Conservation (phyloP, 331 rosid species). For the Acacia concinna region DNA sequence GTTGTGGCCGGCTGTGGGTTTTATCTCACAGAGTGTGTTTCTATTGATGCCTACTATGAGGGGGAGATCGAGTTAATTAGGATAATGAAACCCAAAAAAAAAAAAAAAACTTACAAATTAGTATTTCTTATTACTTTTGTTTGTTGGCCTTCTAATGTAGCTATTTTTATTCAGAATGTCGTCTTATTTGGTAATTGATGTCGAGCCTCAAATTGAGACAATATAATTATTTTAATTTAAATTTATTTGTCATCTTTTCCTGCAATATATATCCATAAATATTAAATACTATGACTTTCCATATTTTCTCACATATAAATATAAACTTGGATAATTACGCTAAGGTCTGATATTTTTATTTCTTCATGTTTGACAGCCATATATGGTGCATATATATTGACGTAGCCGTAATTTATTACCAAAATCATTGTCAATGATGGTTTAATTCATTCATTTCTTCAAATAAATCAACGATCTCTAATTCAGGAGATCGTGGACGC, state of each 20-base stretch:
- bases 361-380: constrained; percentile 46
- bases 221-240: too few relatives aligned
- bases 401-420: constrained; percentile 34
- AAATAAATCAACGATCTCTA: constrained; percentile 25
- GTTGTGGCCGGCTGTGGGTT: too few relatives aligned
- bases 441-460: constrained; percentile 54
- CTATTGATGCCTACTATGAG: too few relatives aligned
- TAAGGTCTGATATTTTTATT: constrained; percentile 35
- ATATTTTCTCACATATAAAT: background rate
- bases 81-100: too few relatives aligned
- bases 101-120: too few relatives aligned
- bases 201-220: background rate
- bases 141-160: too few relatives aligned
- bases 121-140: too few relatives aligned
- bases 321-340: constrained; percentile 40
- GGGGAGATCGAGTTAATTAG: too few relatives aligned
- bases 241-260: constrained; percentile 28
- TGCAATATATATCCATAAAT: constrained; percentile 25
- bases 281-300: constrained; percentile 26
- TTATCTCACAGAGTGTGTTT: too few relatives aligned
- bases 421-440: constrained; percentile 43
- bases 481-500: background rate
- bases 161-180: too few relatives aligned
- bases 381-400: background rate
- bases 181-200: too few relatives aligned